phyloP scores from a whole-genome alignment of 169 alveolate species.

The Eimeria falciformis region DNA sequence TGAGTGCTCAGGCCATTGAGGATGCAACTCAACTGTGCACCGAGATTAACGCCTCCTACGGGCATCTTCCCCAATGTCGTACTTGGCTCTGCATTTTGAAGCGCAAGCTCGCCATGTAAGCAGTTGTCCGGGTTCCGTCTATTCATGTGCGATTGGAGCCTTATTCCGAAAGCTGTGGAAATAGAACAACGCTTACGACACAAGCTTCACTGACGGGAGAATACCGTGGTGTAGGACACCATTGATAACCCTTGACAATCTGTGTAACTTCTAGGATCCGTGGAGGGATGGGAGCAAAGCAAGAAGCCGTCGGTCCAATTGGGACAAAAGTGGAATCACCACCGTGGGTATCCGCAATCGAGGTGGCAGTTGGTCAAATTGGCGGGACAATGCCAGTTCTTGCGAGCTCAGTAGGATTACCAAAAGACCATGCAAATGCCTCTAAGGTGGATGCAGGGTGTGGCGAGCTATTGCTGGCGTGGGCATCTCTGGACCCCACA shows the following conservation, averaged over 20 bases:
- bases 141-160: no score
- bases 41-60: slow-evolving; percentile 47
- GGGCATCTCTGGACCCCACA: slow-evolving; percentile 47
- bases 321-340: slow-evolving; percentile 56
- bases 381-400: slow-evolving; percentile 2
- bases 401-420: background rate
- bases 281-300: slow-evolving; percentile 32
- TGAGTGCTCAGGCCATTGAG: slow-evolving; percentile 53
- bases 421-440: slow-evolving; percentile 10
- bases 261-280: slow-evolving; percentile 17
- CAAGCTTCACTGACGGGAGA: no score
- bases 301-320: slow-evolving; percentile 33
- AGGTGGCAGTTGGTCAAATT: slow-evolving; percentile 9
- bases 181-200: no score
- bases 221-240: no score
- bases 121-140: background rate
- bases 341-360: slow-evolving; percentile 30
- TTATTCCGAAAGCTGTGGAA: no score
- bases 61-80: slow-evolving; percentile 53
- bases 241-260: no score
- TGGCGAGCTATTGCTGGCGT: slow-evolving; percentile 29
- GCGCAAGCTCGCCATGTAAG: slow-evolving; percentile 71
- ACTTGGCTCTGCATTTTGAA: slow-evolving; percentile 33
- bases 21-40: slow-evolving; percentile 60
- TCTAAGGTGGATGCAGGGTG: background rate